phyloP scores from a whole-genome alignment of 202 grass and related monocot species.

The Dendrocalamus latiflorus region DNA sequence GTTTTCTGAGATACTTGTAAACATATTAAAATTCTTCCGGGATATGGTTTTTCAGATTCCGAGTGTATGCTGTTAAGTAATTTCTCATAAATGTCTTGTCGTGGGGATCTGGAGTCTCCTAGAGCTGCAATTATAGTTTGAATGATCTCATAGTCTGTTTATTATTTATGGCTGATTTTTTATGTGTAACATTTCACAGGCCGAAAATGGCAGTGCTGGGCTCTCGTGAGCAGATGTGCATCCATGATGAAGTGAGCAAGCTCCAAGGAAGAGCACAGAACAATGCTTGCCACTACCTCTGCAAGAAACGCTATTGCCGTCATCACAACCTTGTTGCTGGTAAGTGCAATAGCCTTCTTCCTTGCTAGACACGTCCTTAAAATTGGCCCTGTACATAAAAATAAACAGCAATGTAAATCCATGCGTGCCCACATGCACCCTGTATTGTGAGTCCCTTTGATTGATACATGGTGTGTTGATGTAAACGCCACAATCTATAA shows the following conservation, averaged over 20 bases:
- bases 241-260: constrained; percentile 67
- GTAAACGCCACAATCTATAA: neutral
- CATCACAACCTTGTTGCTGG: constrained; percentile 63
- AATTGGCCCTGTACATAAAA: constrained; percentile 4
- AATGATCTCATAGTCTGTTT: neutral
- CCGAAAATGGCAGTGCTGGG: constrained; percentile 83
- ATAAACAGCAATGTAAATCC: constrained; percentile 1
- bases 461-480: constrained; percentile 11
- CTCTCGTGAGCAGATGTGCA: constrained; percentile 97
- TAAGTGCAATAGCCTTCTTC: constrained; percentile 27
- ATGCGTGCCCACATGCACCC: constrained; percentile 1
- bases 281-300: constrained; percentile 80
- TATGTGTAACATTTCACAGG: constrained; percentile 37
- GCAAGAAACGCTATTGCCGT: constrained; percentile 71
- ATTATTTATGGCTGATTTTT: neutral
- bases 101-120: neutral
- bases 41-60: no score
- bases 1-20: no score
- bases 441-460: neutral
- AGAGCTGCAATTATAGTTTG: neutral
- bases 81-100: neutral
- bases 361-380: constrained; percentile 18
- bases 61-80: neutral
- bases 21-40: no score
- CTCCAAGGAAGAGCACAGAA: constrained; percentile 77